These are phyloP conservation scores for Linnemannia schmuckeri DNA, from an alignment of 192 early-diverging fungal species.

Conservation along the genomic window DNA sequence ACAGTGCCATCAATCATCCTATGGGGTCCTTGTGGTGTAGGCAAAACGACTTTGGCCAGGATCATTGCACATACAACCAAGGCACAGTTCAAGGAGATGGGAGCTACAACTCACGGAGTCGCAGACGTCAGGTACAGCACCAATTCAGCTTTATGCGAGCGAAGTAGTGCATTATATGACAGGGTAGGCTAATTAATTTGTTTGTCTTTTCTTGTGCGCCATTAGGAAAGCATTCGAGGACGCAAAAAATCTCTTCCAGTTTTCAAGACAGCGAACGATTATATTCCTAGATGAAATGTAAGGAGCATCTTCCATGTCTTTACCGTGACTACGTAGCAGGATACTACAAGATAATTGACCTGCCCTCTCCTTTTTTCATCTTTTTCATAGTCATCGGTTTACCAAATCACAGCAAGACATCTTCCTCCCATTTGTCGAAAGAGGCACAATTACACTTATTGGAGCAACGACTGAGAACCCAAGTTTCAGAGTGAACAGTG, in stretches of 20 bases:
- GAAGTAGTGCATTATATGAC: not conserved
- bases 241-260: slow-evolving; percentile 66
- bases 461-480: slow-evolving; percentile 88
- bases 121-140: slow-evolving; percentile 62
- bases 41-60: slow-evolving; percentile 57
- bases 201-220: not conserved
- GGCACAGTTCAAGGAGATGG: slow-evolving; percentile 63
- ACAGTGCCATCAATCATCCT: slow-evolving; percentile 83
- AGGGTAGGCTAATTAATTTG: not conserved
- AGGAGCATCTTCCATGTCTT: not conserved
- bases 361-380: not conserved
- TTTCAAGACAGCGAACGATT: slow-evolving; percentile 74
- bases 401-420: slow-evolving; percentile 91
- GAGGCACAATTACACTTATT: slow-evolving; percentile 76
- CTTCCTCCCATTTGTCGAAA: slow-evolving; percentile 85
- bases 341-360: not conserved
- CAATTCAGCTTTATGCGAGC: not conserved
- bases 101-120: slow-evolving; percentile 67
- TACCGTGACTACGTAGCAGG: not conserved
- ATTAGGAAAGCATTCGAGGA: slow-evolving; percentile 77
- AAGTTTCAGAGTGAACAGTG: slow-evolving; percentile 85
- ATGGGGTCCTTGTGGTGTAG: slow-evolving; percentile 67
- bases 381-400: slow-evolving; percentile 75
- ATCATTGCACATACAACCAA: slow-evolving; percentile 66
- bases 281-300: slow-evolving; percentile 90